Evolutionary conservation across 768 basidiomycete genomes (phyloP).

Genomic region (Phanerochaete carnosa): DNA sequence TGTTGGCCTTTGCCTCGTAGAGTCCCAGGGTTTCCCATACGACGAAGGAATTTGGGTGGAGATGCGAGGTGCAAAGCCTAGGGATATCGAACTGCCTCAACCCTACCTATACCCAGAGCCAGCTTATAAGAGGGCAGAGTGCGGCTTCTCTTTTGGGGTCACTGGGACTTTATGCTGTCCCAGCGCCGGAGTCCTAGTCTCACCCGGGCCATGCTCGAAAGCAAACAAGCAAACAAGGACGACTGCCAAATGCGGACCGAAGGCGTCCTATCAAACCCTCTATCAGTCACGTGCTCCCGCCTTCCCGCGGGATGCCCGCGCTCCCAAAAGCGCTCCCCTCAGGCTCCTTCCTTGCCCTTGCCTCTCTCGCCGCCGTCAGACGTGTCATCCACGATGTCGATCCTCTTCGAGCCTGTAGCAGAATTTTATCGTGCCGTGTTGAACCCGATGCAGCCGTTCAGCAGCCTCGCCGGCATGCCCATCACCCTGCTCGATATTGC

Average conservation of each 20-base stretch:
- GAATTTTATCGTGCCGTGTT: slow-evolving; percentile 51
- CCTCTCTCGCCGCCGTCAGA: neutral
- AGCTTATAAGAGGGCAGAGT: neutral
- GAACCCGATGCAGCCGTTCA: slow-evolving; percentile 60
- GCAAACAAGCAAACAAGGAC: neutral
- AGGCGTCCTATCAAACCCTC: neutral
- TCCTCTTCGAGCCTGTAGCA: slow-evolving; percentile 39
- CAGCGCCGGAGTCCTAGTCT: neutral
- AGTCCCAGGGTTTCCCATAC: too few species aligned
- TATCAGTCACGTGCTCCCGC: neutral
- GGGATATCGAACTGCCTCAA: too few species aligned
- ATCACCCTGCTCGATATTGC: slow-evolving; percentile 65
- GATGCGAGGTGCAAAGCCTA: too few species aligned
- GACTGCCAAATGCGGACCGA: neutral
- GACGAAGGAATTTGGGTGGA: too few species aligned
- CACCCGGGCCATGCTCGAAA: too few species aligned
- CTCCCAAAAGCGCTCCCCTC: neutral
- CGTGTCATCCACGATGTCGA: slow-evolving; percentile 24
- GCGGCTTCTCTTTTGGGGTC: neutral
- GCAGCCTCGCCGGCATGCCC: slow-evolving; percentile 53
- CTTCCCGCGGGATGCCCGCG: neutral
- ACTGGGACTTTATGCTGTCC: neutral
- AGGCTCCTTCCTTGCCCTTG: neutral
- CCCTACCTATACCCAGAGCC: neutral
- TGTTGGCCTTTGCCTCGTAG: neutral